Evolutionary conservation across 805 yeast species (phyloP), one percentile per base, ranked within the genome.

Genomic region (Schizosaccharomyces pombe): DNA sequence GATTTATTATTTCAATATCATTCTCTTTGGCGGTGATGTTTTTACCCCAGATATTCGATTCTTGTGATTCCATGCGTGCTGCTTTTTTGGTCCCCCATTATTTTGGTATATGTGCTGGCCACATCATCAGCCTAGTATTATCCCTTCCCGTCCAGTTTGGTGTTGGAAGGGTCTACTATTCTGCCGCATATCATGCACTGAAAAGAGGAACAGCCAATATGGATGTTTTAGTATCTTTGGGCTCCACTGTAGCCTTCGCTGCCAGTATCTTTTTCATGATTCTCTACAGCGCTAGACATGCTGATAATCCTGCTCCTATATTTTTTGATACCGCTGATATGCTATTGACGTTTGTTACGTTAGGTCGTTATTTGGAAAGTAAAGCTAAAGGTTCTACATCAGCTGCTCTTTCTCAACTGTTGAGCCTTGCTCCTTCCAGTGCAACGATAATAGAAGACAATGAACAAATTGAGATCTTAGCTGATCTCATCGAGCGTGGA

Each of bases 371-470:
- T 75, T 70, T 87, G 24, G 99, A 91, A 63, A 84, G 83, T 65
- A 78, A 75, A 58, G 97, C 98, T 1, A 85, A 91, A 63, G 94
- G 97, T 3, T 85, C 83, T 57, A 91, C 97, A 0, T 84, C 96
- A 0, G 75, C 84, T 2, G 94, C 97, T 0, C 71, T 91, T 43
- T 81, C 95, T 0, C 77, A 79, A 59, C 72, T 91, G 47, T 72
- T 93, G 49, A 79, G 87, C 1, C 68, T 91, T 55, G 75, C 94
- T 0, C 96, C 98, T 1, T 73, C 84, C 1, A 71, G 73, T 2
- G 87, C 96, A 59, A 67, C 73, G 0, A 77, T 87, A 28, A 68
- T 83, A 6, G 74, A 72, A 37, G 73, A 76, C 26, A 37, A 16
- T 9, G 53, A 49, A 49, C 24, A 69, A 71, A 55, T 66, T 62